phyloP scores from a whole-genome alignment of 1,284 basidiomycete species.

The Omphalotus olearius region DNA sequence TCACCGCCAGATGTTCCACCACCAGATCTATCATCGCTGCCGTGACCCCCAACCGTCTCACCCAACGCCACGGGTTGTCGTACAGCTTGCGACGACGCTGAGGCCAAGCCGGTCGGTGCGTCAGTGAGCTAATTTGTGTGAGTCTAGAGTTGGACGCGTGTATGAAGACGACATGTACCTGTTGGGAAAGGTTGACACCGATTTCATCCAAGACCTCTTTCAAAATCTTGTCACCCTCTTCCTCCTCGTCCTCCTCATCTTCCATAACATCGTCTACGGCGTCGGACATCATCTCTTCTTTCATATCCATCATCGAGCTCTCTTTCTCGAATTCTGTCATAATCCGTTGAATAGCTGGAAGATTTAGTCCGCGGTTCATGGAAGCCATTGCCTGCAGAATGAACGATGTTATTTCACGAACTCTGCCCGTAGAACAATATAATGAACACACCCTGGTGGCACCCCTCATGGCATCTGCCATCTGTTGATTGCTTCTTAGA shows the following conservation, averaged over 20 bases:
- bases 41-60: slow-evolving; percentile 45
- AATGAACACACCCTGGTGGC: slow-evolving; percentile 77
- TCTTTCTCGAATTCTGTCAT: slow-evolving; percentile 99
- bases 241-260: slow-evolving; percentile 93
- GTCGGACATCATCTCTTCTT: slow-evolving; percentile 99
- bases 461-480: slow-evolving; percentile 99
- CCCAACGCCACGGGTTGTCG: slow-evolving; percentile 81
- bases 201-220: slow-evolving; percentile 98
- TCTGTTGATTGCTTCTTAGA: slow-evolving; percentile 94
- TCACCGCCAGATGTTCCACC: slow-evolving; percentile 31
- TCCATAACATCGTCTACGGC: slow-evolving; percentile 99
- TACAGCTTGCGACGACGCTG: slow-evolving; percentile 57
- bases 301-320: slow-evolving; percentile 99
- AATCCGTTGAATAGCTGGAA: slow-evolving; percentile 92
- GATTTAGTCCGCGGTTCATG: slow-evolving; percentile 95
- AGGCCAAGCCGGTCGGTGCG: slow-evolving; percentile 70
- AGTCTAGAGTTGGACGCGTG: background rate
- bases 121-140: slow-evolving; percentile 63
- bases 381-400: slow-evolving; percentile 86
- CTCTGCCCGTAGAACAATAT: background rate
- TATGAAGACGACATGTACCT: slow-evolving; percentile 47
- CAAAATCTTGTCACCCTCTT: slow-evolving; percentile 94
- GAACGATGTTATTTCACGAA: background rate
- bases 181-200: slow-evolving; percentile 88
- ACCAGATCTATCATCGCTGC: slow-evolving; percentile 28